phyloP scores from a whole-genome alignment of 768 basidiomycete genomes.

The Rhodotorula graminis region DNA sequence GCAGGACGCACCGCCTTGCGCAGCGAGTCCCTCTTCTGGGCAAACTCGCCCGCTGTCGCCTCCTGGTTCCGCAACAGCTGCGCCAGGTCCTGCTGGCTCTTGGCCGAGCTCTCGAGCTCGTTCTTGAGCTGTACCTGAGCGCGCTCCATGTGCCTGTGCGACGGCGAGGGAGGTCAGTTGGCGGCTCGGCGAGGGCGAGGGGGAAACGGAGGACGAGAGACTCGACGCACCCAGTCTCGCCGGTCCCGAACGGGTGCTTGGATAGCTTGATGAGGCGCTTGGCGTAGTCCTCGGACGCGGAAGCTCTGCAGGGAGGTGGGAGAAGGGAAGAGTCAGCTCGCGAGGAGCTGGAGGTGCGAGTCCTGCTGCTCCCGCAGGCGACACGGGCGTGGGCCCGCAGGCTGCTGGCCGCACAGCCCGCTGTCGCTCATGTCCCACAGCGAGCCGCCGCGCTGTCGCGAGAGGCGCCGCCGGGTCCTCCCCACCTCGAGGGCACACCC shows the following conservation, averaged over 20 bases:
- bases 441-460: too few relatives aligned
- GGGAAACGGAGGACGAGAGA: not conserved
- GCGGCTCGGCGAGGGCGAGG: not conserved
- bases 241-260: constrained; percentile 69
- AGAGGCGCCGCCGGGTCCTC: not conserved
- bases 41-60: constrained; percentile 58
- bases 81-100: constrained; percentile 67
- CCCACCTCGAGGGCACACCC: too few relatives aligned
- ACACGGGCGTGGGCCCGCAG: too few relatives aligned
- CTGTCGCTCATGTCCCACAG: too few relatives aligned
- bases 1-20: constrained; percentile 56
- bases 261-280: constrained; percentile 74
- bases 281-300: constrained; percentile 93
- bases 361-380: too few relatives aligned
- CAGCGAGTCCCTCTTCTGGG: constrained; percentile 62
- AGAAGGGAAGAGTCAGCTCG: not conserved
- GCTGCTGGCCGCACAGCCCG: too few relatives aligned
- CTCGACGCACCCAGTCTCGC: constrained; percentile 80
- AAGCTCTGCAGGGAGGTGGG: constrained; percentile 54
- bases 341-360: too few relatives aligned
- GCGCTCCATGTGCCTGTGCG: constrained; percentile 43
- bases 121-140: constrained; percentile 70
- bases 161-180: too few relatives aligned
- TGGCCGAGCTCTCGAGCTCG: constrained; percentile 79
- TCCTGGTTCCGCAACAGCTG: constrained; percentile 73